Evolutionary conservation across 208 protist species (phyloP).

Genomic region (Crithidia acanthocephali): DNA sequence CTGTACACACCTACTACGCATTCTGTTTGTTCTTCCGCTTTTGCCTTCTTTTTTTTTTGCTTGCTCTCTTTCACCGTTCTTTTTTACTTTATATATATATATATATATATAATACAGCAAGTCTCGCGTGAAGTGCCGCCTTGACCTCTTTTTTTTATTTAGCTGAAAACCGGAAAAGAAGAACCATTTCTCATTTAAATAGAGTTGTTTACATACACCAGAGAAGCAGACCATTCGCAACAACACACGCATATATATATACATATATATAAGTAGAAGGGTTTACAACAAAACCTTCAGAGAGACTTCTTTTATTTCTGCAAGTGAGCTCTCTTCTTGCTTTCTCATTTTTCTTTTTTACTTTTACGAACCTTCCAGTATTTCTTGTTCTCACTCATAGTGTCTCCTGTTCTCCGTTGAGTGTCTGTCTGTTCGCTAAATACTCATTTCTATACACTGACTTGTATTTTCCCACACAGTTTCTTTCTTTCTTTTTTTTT

Average conservation of each 20-base stretch:
- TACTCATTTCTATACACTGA: neutral
- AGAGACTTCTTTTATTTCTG: neutral
- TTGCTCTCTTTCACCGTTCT: constrained; percentile 1
- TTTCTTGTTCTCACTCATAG: constrained; percentile 1
- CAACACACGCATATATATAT: constrained; percentile 1
- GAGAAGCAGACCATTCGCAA: neutral
- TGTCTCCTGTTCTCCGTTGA: neutral
- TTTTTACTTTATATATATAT: constrained; percentile 1
- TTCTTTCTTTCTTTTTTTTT: neutral
- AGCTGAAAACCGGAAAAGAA: neutral
- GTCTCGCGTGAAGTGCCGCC: neutral
- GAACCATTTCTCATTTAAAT: neutral
- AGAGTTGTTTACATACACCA: constrained; percentile 5
- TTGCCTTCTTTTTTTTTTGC: constrained; percentile 5
- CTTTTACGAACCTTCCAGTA: neutral
- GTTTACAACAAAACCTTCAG: too few relatives aligned
- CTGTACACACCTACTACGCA: too few relatives aligned
- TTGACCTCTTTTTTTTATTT: constrained; percentile 4
- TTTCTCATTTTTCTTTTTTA: neutral
- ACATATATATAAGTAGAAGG: neutral
- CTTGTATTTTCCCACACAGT: constrained; percentile 5
- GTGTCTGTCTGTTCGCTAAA: neutral
- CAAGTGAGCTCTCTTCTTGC: neutral
- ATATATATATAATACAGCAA: neutral
- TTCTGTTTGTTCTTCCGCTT: too few relatives aligned